Base-by-base conservation (phyloP, 345 rosid genomes). In the Euphorbia tirucalli region DNA sequence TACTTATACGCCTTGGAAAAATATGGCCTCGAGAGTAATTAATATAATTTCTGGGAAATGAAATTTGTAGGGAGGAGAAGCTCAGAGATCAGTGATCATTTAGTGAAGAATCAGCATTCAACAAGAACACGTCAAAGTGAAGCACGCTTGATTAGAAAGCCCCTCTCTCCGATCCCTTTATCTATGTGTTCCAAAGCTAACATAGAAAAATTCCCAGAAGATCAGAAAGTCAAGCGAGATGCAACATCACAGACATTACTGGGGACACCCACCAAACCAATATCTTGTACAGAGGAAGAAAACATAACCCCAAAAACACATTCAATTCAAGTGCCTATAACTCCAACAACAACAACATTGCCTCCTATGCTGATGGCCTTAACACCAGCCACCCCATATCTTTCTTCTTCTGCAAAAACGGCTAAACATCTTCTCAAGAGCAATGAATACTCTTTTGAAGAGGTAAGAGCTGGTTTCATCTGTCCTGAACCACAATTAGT, bases 161-260 rank as follows among this genome's bases (percentile, higher is more conserved):
- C 93, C 0, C 89, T 90, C 43, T 87, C 93, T 62, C 89, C 93
- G 6, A 77, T 90, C 61, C 70, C 89, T 62, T 70, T 71, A 35
- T 63, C 78, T 10, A 48, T 72, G 39, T 76, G 82, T 27, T 82
- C 83, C 0, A 72, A 68, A 39, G 77, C 82, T 62, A 90, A 88
- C 76, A 84, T 86, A 48, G 74, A 70, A 70, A 81, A 83, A 43
- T 79, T 83, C 64, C 61, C 72, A 18, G 86, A 80, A 78, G 85
- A 74, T 75, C 77, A 84, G 65, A 80, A 71, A 61, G 71, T 44
- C 39, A 49, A 70, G 35, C 79, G 68, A 63, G 71, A 54, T 3
- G 71, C 69, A 72, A 35, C 71, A 35, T 58, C 74, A 28, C 73
- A 75, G 60, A 69, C 71, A 57, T 41, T 77, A 67, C 25, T 32